phyloP scores from a whole-genome alignment of 108 stramenopile genomes.

The Nitzschia sp. region DNA sequence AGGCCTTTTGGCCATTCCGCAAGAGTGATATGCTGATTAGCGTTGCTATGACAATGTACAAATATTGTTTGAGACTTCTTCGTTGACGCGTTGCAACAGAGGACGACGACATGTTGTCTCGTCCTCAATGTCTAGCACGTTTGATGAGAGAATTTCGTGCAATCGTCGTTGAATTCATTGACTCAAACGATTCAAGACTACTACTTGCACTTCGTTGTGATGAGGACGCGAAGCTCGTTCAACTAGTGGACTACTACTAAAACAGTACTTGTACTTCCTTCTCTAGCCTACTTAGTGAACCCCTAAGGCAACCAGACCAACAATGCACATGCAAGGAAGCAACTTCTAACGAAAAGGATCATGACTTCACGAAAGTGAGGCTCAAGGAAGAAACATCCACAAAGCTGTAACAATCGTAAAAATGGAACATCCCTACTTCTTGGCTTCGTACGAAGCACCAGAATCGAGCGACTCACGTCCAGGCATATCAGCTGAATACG shows the following conservation, averaged over 20 bases:
- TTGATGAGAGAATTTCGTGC: neutral
- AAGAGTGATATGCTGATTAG: neutral
- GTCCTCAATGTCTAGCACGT: neutral
- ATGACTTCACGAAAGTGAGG: neutral
- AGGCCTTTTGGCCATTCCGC: too few relatives aligned
- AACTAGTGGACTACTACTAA: too few relatives aligned
- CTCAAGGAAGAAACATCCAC: neutral
- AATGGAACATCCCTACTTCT: neutral
- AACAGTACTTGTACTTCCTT: too few relatives aligned
- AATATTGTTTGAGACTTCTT: neutral
- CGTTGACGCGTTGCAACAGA: neutral
- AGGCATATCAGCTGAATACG: conserved; percentile 83
- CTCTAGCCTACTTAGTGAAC: neutral
- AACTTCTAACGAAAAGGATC: neutral
- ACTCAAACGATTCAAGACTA: too few relatives aligned
- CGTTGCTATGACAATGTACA: neutral
- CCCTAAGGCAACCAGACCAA: too few relatives aligned
- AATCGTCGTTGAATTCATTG: neutral
- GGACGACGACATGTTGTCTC: neutral
- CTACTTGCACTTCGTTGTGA: too few relatives aligned
- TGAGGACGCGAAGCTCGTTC: too few relatives aligned
- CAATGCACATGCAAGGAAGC: neutral
- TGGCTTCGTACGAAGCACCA: neutral
- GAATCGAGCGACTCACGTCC: conserved; percentile 18
- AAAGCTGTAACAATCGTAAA: neutral